phyloP scores from a whole-genome alignment of 371 early-diverging fungal genomes.

The Zychaea mexicana region DNA sequence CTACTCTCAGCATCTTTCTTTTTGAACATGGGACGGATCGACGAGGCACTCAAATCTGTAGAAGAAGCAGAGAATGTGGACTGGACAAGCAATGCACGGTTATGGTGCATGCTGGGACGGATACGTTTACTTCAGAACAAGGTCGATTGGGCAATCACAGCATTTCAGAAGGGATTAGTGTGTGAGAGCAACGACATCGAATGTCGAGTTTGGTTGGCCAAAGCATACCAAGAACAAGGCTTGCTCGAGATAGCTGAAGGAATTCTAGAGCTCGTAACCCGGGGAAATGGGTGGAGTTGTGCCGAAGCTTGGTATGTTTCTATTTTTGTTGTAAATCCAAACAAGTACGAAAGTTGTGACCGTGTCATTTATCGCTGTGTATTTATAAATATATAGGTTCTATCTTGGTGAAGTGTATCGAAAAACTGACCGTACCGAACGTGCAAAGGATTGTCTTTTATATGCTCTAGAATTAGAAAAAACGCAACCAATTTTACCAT shows the following conservation, averaged over 20 bases:
- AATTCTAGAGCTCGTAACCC: constrained; percentile 51
- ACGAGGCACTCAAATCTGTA: constrained; percentile 67
- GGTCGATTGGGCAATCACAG: constrained; percentile 35
- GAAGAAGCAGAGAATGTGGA: constrained; percentile 69
- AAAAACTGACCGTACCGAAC: constrained; percentile 55
- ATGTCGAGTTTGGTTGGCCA: constrained; percentile 51
- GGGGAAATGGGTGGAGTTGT: constrained; percentile 63
- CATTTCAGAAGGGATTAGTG: constrained; percentile 58
- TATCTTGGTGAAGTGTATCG: constrained; percentile 58
- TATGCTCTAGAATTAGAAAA: constrained; percentile 76
- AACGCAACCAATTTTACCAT: constrained; percentile 66
- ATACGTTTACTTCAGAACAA: constrained; percentile 45
- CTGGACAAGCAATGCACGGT: constrained; percentile 50
- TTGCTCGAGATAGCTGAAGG: constrained; percentile 61
- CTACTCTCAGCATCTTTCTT: constrained; percentile 65
- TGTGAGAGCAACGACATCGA: constrained; percentile 51
- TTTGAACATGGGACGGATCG: constrained; percentile 53
- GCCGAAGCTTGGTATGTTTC: constrained; percentile 64
- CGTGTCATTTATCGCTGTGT: too few species aligned
- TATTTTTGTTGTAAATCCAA: background rate
- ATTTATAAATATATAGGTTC: constrained; percentile 36
- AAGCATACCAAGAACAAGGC: constrained; percentile 41
- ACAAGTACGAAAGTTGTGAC: too few species aligned
- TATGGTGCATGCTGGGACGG: constrained; percentile 66
- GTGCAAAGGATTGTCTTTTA: constrained; percentile 68